These are phyloP conservation scores for Ganoderma meredithae DNA, from an alignment of 1,284 basidiomycete genomes.

Conservation along the genomic window DNA sequence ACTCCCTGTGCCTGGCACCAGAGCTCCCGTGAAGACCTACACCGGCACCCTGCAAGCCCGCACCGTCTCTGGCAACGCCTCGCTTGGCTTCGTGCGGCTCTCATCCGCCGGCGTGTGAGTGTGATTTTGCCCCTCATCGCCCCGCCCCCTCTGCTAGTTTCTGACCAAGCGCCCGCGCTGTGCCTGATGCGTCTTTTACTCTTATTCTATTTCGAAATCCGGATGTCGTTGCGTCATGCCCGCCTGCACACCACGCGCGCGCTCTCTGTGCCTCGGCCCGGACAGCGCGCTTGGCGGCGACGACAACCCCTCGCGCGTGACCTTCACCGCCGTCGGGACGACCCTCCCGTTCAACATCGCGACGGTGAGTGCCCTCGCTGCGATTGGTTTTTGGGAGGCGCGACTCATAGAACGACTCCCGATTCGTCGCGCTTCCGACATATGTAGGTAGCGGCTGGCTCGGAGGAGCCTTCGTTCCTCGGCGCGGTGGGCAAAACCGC, in stretches of 20 bases:
- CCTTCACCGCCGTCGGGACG: slow-evolving; percentile 24
- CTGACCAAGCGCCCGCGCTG: slow-evolving; percentile 20
- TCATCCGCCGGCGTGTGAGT: slow-evolving; percentile 33
- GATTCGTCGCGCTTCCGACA: not conserved
- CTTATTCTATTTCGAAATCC: not conserved
- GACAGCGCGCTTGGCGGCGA: slow-evolving; percentile 20
- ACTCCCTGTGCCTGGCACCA: not conserved
- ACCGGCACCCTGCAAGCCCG: slow-evolving; percentile 28
- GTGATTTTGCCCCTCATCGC: not conserved
- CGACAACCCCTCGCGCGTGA: slow-evolving; percentile 14
- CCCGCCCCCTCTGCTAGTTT: not conserved
- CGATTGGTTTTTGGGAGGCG: not conserved
- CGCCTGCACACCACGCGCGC: not conserved
- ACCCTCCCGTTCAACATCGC: slow-evolving; percentile 25
- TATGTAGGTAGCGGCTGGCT: not conserved
- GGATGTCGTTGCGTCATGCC: slow-evolving; percentile 16
- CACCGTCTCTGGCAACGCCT: slow-evolving; percentile 10
- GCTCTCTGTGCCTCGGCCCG: not conserved
- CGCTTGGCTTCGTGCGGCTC: slow-evolving; percentile 24
- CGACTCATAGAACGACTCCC: not conserved
- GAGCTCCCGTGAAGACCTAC: slow-evolving; percentile 15
- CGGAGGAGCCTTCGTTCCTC: slow-evolving; percentile 14
- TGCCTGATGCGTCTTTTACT: slow-evolving; percentile 16
- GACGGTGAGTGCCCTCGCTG: slow-evolving; percentile 13
- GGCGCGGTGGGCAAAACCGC: slow-evolving; percentile 26